Percentiles rank a stretch among this genome's conserved stretches.
phyloP scores from a whole-genome alignment of 169 alveolate species.

The Neospora caninum region DNA sequence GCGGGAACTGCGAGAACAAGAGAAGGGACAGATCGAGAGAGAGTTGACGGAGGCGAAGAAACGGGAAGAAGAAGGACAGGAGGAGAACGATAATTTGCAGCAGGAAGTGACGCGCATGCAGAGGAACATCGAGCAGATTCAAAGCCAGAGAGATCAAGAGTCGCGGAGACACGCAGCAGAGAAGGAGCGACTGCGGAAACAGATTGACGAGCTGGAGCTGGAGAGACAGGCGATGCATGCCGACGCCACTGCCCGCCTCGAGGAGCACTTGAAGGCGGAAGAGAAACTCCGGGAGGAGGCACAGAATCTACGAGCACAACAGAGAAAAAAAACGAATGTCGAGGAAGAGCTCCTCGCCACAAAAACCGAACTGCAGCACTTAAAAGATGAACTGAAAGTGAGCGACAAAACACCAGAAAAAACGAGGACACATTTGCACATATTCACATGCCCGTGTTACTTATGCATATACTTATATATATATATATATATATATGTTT shows the following conservation, averaged over 20 bases:
- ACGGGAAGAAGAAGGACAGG: not conserved
- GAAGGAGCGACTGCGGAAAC: not conserved
- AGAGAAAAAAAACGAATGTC: not conserved
- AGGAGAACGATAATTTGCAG: not conserved
- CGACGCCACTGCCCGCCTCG: not conserved
- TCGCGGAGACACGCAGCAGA: not conserved
- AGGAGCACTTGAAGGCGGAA: constrained; percentile 13
- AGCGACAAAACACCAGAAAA: not conserved
- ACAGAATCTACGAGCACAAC: not conserved
- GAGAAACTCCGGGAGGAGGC: constrained; percentile 2
- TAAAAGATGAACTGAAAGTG: not conserved
- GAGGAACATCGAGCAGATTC: not conserved
- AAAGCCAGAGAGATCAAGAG: not conserved
- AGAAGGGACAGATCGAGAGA: not conserved
- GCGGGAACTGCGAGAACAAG: constrained; percentile 1
- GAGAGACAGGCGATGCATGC: constrained; percentile 11
- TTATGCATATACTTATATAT: too few species aligned
- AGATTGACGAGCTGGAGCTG: not conserved
- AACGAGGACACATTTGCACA: not conserved
- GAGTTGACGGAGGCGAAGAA: not conserved
- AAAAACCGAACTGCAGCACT: not conserved
- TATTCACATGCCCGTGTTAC: too few species aligned
- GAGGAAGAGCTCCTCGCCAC: constrained; percentile 1
- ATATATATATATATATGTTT: not conserved
- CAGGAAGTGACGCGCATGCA: not conserved